Conservation (phyloP, 495 filamentous ascomycete species). For the Saxophila tyrrhenica region DNA sequence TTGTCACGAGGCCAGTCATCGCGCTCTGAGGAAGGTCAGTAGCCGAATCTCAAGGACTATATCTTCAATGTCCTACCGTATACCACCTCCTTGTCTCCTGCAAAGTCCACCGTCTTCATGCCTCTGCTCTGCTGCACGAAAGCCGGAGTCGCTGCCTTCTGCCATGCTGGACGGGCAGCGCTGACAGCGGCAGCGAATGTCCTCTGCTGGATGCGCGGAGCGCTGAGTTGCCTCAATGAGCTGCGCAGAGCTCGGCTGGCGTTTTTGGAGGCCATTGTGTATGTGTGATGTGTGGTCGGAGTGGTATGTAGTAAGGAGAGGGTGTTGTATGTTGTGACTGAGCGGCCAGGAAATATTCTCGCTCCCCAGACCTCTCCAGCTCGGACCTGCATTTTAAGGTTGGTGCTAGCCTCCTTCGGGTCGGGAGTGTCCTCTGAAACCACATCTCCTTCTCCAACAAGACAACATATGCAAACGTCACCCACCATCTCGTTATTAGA, state of each 20-base stretch:
- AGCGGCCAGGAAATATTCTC: not conserved
- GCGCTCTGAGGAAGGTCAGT: slow-evolving; percentile 54
- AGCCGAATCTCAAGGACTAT: not conserved
- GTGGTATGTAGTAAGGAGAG: not conserved
- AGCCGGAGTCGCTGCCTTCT: slow-evolving; percentile 40
- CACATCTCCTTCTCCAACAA: not conserved
- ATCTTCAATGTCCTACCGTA: slow-evolving; percentile 49
- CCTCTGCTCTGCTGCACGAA: slow-evolving; percentile 60
- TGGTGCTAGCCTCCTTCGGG: not conserved
- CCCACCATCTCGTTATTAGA: too few relatives aligned
- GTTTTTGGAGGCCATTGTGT: slow-evolving; percentile 76
- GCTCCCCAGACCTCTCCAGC: too few relatives aligned
- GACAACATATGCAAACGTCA: too few relatives aligned
- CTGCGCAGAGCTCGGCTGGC: slow-evolving; percentile 72
- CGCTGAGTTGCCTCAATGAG: slow-evolving; percentile 51
- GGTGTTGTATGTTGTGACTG: not conserved
- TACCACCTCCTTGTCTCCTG: slow-evolving; percentile 81
- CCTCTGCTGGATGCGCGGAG: slow-evolving; percentile 52
- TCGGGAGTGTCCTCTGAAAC: not conserved
- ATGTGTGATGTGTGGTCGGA: not conserved
- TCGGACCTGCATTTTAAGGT: not conserved
- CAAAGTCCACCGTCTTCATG: slow-evolving; percentile 88
- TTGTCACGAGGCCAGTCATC: slow-evolving; percentile 97
- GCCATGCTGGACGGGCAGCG: slow-evolving; percentile 33
- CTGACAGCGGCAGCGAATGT: slow-evolving; percentile 58